phyloP scores from a whole-genome alignment of 2,329 filamentous ascomycete species.

The Cercospora zeae-maydis region DNA sequence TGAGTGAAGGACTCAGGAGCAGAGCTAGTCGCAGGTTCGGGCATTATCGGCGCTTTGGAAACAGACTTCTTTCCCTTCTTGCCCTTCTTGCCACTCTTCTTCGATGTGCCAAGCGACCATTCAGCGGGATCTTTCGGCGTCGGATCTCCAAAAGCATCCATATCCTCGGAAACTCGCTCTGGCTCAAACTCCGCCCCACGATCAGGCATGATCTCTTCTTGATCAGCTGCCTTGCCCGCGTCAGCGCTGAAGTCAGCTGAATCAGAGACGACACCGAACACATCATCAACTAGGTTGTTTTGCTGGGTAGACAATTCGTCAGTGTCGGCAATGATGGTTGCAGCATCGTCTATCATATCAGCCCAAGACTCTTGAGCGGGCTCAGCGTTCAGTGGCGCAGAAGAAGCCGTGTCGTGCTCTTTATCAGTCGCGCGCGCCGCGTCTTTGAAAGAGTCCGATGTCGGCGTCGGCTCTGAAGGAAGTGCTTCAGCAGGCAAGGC shows the following conservation, averaged over 20 bases:
- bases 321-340: neutral
- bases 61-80: slow-evolving; percentile 16
- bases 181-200: slow-evolving; percentile 18
- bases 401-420: neutral
- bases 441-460: neutral
- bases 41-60: neutral
- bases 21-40: neutral
- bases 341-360: slow-evolving; percentile 1
- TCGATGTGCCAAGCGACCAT: slow-evolving; percentile 14
- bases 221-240: neutral
- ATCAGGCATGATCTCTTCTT: slow-evolving; percentile 10
- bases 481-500: neutral
- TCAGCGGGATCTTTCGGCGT: slow-evolving; percentile 11
- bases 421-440: neutral
- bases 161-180: slow-evolving; percentile 19
- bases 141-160: slow-evolving; percentile 19
- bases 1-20: neutral
- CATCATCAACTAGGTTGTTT: slow-evolving; percentile 15
- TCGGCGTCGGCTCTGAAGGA: neutral
- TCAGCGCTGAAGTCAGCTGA: slow-evolving; percentile 8
- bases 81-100: slow-evolving; percentile 25
- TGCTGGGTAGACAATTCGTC: neutral
- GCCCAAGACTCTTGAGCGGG: slow-evolving; percentile 1
- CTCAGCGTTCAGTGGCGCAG: neutral
- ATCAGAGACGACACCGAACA: slow-evolving; percentile 12